phyloP scores from a whole-genome alignment of 2,329 filamentous ascomycete genomes.

The Penicillium sp. region DNA sequence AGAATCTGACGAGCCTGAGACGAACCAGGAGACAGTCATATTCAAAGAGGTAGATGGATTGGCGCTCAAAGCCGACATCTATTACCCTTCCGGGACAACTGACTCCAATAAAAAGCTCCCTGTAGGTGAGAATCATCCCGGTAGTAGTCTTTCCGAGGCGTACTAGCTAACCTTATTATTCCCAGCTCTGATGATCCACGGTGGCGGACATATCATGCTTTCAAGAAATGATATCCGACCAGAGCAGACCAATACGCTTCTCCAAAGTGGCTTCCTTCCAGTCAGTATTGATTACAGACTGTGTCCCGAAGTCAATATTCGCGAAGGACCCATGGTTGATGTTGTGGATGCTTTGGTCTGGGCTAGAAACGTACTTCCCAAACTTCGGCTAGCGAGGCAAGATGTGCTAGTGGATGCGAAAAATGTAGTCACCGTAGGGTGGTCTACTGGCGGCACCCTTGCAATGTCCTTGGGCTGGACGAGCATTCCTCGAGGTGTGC shows the following conservation, averaged over 20 bases:
- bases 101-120: too few relatives aligned
- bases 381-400: background rate
- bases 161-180: too few relatives aligned
- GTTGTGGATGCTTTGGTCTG: background rate
- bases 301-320: slow-evolving; percentile 1
- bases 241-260: background rate
- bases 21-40: background rate
- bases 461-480: background rate
- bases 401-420: background rate
- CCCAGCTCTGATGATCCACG: slow-evolving; percentile 5
- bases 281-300: slow-evolving; percentile 6
- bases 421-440: background rate
- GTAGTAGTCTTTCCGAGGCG: too few relatives aligned
- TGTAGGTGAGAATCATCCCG: too few relatives aligned
- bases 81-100: too few relatives aligned
- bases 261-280: background rate
- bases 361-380: background rate
- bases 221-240: slow-evolving; percentile 2
- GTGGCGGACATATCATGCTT: slow-evolving; percentile 2
- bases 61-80: background rate
- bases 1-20: background rate
- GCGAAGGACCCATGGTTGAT: background rate
- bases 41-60: background rate
- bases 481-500: background rate
- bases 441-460: background rate